Evolutionary conservation across 1,284 basidiomycete species (phyloP).

Genomic region (Tremellales sp.): DNA sequence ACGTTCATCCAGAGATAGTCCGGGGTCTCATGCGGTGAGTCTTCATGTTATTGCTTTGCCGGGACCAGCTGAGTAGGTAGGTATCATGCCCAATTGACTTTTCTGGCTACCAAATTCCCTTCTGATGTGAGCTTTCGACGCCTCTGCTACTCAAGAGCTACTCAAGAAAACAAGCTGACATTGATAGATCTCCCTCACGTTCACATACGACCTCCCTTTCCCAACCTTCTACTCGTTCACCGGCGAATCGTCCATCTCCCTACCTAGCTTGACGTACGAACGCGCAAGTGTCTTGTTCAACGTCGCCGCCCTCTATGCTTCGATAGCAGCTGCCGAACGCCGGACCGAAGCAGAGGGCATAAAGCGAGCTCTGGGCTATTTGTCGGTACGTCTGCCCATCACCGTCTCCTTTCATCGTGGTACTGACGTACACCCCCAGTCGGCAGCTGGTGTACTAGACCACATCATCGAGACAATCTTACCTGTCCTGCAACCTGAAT

Average conservation of each 20-base stretch:
- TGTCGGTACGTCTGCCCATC: conserved; percentile 57
- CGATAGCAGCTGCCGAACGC: conserved; percentile 52
- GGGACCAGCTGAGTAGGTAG: too few species aligned
- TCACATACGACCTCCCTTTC: conserved; percentile 73
- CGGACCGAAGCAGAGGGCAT: conserved; percentile 71
- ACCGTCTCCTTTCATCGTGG: background rate
- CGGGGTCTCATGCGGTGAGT: conserved; percentile 49
- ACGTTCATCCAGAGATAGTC: conserved; percentile 50
- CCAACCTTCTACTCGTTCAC: conserved; percentile 48
- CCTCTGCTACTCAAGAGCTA: conserved; percentile 3
- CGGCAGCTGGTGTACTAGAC: conserved; percentile 69
- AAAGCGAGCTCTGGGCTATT: conserved; percentile 62
- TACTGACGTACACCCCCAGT: conserved; percentile 53
- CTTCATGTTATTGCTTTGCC: too few species aligned
- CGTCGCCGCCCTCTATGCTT: conserved; percentile 71
- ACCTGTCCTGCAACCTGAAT: conserved; percentile 57
- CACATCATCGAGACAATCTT: conserved; percentile 61
- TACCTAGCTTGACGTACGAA: conserved; percentile 74
- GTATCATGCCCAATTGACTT: conserved; percentile 83
- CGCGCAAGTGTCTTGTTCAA: conserved; percentile 75
- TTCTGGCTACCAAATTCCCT: conserved; percentile 68
- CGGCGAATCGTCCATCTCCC: conserved; percentile 57
- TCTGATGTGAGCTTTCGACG: conserved; percentile 61
- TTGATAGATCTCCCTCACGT: conserved; percentile 66
- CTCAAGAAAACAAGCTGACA: conserved; percentile 1